Conservation (phyloP, 306 rosid genomes). For the Betula pendula region DNA sequence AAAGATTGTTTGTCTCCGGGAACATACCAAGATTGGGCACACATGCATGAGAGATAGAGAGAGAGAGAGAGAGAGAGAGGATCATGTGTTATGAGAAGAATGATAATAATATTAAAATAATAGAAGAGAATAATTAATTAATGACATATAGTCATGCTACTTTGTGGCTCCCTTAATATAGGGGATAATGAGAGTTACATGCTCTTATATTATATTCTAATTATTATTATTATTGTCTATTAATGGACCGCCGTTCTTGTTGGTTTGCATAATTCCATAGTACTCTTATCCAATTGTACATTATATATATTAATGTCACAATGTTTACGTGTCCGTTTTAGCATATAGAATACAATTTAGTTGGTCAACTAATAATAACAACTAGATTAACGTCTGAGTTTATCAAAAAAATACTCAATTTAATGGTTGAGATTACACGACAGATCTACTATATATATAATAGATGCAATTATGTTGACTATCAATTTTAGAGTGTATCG, state of each 20-base stretch:
- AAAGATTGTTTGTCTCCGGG: not conserved
- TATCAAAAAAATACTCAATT: not conserved
- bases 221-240: not conserved
- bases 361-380: constrained; percentile 12
- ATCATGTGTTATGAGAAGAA: not conserved
- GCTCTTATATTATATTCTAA: not conserved
- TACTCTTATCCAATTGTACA: no score
- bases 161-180: not conserved
- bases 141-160: not conserved
- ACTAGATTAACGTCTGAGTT: not conserved
- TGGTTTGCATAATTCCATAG: not conserved
- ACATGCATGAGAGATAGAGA: not conserved
- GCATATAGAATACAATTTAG: no score
- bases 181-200: not conserved
- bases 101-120: not conserved
- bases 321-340: not conserved
- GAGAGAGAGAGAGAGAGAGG: not conserved
- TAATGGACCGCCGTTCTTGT: not conserved
- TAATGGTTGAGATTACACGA: not conserved
- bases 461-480: not conserved
- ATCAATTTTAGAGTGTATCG: not conserved
- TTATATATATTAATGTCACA: no score
- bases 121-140: not conserved
- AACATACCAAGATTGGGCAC: constrained; percentile 1
- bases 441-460: no score